Evolutionary conservation across 768 basidiomycete species (phyloP).

Genomic region (Leccinum rimulosum): DNA sequence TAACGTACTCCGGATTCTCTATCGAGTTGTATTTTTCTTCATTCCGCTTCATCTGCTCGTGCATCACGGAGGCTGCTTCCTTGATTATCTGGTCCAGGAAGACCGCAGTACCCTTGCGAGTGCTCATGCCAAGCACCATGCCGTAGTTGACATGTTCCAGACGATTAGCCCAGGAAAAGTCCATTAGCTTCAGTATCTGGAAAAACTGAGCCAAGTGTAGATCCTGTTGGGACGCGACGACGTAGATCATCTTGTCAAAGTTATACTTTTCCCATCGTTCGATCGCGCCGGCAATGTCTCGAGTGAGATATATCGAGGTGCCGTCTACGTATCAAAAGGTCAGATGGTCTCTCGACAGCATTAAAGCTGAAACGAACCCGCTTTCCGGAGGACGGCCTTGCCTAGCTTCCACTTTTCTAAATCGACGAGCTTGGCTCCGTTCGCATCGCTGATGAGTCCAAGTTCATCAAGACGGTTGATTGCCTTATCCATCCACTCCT

Average conservation of each 20-base stretch:
- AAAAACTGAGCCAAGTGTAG: constrained; percentile 89
- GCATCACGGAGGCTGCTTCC: constrained; percentile 88
- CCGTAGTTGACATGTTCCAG: constrained; percentile 91
- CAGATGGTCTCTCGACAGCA: background rate
- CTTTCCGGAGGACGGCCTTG: constrained; percentile 88
- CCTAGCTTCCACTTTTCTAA: constrained; percentile 88
- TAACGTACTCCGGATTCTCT: constrained; percentile 79
- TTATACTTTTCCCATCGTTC: constrained; percentile 92
- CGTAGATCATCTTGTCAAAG: constrained; percentile 92
- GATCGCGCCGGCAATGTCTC: constrained; percentile 91
- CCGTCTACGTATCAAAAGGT: constrained; percentile 55
- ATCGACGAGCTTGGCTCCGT: constrained; percentile 86
- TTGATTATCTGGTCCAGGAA: constrained; percentile 92
- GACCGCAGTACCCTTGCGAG: constrained; percentile 88
- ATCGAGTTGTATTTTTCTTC: constrained; percentile 88
- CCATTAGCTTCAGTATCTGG: constrained; percentile 90
- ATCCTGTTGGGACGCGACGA: constrained; percentile 84
- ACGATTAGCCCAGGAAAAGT: constrained; percentile 78
- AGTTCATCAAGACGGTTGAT: constrained; percentile 65
- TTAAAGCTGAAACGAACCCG: constrained; percentile 43
- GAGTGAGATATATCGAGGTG: constrained; percentile 90
- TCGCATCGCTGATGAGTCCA: constrained; percentile 69
- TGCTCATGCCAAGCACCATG: constrained; percentile 93
- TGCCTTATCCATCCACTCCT: constrained; percentile 70
- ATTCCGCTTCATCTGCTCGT: constrained; percentile 94